Evolutionary conservation across 1,139 yeast genomes (phyloP).

Genomic region (Hansenula lynferdii): DNA sequence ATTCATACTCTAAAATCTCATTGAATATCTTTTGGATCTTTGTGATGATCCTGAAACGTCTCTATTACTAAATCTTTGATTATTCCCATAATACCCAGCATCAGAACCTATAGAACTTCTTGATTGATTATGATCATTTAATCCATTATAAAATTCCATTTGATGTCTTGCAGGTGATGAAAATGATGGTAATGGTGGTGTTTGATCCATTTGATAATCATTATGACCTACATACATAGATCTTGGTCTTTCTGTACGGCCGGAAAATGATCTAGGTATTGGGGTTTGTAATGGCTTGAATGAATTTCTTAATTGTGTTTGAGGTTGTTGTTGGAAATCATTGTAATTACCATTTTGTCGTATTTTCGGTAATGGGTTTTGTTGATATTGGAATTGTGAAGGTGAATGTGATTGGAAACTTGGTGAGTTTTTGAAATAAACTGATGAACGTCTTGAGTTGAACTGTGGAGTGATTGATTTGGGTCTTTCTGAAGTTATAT

Average conservation of each 20-base stretch:
- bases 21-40: slow-evolving; percentile 16
- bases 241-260: slow-evolving; percentile 1
- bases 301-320: not conserved
- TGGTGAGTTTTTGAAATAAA: slow-evolving; percentile 1
- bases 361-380: not conserved
- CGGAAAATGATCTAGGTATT: slow-evolving; percentile 17
- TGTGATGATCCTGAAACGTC: no score
- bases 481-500: no score
- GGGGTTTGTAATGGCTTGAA: slow-evolving; percentile 15
- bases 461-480: not conserved
- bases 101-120: slow-evolving; percentile 2
- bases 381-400: not conserved
- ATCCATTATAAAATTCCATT: not conserved
- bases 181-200: not conserved
- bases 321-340: not conserved
- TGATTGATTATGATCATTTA: not conserved
- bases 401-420: not conserved
- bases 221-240: not conserved
- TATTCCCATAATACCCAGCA: not conserved
- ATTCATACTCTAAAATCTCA: slow-evolving; percentile 22
- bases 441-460: not conserved
- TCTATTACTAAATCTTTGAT: not conserved
- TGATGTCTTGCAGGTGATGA: not conserved
- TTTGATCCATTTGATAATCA: not conserved
- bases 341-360: not conserved